Evolutionary conservation across 106 monocot species (phyloP).

Genomic region (Dioscorea zingiberensis): DNA sequence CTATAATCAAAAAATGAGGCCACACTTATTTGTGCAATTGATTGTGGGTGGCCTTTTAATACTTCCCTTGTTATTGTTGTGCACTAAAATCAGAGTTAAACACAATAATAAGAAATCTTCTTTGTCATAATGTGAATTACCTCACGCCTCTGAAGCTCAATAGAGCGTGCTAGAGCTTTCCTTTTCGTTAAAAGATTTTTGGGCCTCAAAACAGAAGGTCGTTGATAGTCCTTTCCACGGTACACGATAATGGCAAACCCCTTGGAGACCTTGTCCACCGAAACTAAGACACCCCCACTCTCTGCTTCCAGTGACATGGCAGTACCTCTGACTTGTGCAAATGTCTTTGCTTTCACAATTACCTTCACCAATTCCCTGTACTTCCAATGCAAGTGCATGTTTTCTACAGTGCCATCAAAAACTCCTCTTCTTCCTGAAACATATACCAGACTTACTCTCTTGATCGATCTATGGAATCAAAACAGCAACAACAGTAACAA

Average conservation of each 20-base stretch:
- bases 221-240: conserved; percentile 74
- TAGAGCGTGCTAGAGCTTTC: conserved; percentile 92
- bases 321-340: conserved; percentile 54
- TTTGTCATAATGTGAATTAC: conserved; percentile 17
- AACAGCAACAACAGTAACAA: not conserved
- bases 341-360: conserved; percentile 72
- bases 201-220: conserved; percentile 71
- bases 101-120: too few relatives aligned
- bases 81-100: too few relatives aligned
- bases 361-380: conserved; percentile 92
- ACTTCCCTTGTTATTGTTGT: too few relatives aligned
- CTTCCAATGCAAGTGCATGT: conserved; percentile 99
- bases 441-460: not conserved
- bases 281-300: conserved; percentile 86
- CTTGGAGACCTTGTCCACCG: conserved; percentile 96
- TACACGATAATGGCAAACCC: conserved; percentile 82
- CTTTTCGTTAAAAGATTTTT: conserved; percentile 90
- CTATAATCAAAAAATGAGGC: too few relatives aligned
- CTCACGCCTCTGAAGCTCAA: conserved; percentile 87
- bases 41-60: too few relatives aligned
- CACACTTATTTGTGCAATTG: too few relatives aligned
- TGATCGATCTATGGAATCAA: not conserved
- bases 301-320: conserved; percentile 96
- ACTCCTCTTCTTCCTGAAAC: conserved; percentile 89
- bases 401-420: conserved; percentile 96